Percentiles rank a stretch among this genome's conserved stretches.
phyloP scores from a whole-genome alignment of 768 basidiomycete species.

The Boletus huronensis region DNA sequence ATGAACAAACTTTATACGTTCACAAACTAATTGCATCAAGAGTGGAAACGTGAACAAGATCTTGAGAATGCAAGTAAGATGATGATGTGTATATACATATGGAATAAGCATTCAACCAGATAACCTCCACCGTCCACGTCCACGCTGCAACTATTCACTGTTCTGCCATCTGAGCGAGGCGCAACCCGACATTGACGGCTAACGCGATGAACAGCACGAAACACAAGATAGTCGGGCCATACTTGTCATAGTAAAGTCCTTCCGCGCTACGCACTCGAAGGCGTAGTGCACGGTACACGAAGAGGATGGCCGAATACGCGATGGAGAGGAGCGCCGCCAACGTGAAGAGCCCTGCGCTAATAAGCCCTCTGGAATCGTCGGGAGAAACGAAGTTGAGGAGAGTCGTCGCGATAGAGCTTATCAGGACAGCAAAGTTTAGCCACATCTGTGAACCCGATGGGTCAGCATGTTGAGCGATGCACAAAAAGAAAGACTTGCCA shows the following conservation, averaged over 20 bases:
- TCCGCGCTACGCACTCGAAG: conserved; percentile 70
- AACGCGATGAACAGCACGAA: conserved; percentile 65
- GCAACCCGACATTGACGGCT: conserved; percentile 69
- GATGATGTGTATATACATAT: not conserved
- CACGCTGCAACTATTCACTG: not conserved
- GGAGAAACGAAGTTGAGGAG: conserved; percentile 81
- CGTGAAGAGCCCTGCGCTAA: conserved; percentile 87
- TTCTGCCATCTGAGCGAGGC: conserved; percentile 51
- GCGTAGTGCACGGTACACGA: conserved; percentile 67
- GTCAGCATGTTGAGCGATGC: not conserved
- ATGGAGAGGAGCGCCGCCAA: conserved; percentile 85
- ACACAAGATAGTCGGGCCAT: conserved; percentile 77
- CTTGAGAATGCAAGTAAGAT: not conserved
- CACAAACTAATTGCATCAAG: not conserved
- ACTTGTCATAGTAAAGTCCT: conserved; percentile 87
- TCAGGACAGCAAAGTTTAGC: conserved; percentile 83
- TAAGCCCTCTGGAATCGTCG: conserved; percentile 70
- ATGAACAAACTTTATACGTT: conserved; percentile 22
- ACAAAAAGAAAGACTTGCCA: conserved; percentile 51
- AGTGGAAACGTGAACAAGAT: not conserved
- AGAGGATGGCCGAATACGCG: conserved; percentile 80
- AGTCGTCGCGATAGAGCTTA: conserved; percentile 86
- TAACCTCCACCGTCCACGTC: not conserved
- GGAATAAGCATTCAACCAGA: not conserved
- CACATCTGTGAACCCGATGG: conserved; percentile 58